Base-by-base conservation (phyloP, 164 flowering plant species). In the Vitis cinerea region DNA sequence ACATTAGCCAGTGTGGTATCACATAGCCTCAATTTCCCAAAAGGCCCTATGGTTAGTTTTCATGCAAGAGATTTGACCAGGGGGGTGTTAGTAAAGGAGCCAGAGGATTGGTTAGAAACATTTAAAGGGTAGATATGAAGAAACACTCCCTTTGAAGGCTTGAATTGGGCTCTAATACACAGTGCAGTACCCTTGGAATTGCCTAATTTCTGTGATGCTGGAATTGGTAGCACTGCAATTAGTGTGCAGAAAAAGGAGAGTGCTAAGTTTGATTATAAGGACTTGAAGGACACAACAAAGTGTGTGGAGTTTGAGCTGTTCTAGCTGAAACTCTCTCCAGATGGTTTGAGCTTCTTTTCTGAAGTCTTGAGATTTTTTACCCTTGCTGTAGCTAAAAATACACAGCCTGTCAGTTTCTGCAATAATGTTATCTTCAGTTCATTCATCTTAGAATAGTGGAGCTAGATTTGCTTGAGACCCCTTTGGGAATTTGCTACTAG, bases 91-190 rank as follows among this genome's bases (percentile, higher is more conserved):
- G 66, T 74, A 3, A 94, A 92, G 84, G 94, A 92, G 13, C 97
- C 97, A 0, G 84, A 83, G 76, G 81, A 78, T 19, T 86, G 98
- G 11, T 72, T 94, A 68, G 97, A 96, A 29, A 88, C 88, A 2
- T 73, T 56, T 4, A 87, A 78, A 81, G 98, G 98, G 15, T 90
- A 4, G 97, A 92, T 80, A 88, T 94, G 59, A 92, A 89, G 78
- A 87, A 83, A 58, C 98, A 93, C 65, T 76, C 88, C 87, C 76
- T 93, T 91, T 47, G 86, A 87, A 55, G 97, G 96, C 57, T 62
- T 92, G 75, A 94, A 94, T 60, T 90, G 93, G 94, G 97, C 97
- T 10, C 70, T 92, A 69, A 82, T 94, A 49, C 80, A 97, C 27
- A 92, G 91, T 70, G 79, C 90, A 2, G 27, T 78, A 2, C 98